Percentiles rank a stretch among this genome's conserved stretches.
Conservation (phyloP, 2,329 filamentous ascomycete genomes). For the Periglandula ipomoeae region DNA sequence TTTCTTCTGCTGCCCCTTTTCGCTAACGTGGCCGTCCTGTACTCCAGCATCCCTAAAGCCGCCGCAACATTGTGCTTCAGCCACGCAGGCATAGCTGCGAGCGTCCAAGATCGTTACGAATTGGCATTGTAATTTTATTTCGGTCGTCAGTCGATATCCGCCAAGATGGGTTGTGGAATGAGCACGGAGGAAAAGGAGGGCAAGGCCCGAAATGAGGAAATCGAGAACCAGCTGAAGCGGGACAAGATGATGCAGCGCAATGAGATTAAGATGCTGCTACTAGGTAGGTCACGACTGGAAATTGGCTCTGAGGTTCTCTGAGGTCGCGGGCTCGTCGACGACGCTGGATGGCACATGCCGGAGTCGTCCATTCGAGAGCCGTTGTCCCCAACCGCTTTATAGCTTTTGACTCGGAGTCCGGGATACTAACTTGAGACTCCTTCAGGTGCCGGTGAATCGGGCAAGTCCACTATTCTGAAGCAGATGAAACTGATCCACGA, state of each 20-base stretch:
- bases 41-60: background rate
- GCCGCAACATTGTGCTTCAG: background rate
- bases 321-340: background rate
- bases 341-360: background rate
- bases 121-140: background rate
- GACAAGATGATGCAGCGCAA: slow-evolving; percentile 99
- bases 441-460: slow-evolving; percentile 82
- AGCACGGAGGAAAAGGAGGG: slow-evolving; percentile 99
- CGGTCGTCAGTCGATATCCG: slow-evolving; percentile 19
- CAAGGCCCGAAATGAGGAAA: slow-evolving; percentile 99
- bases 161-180: slow-evolving; percentile 98
- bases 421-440: background rate
- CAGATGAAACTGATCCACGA: slow-evolving; percentile 96
- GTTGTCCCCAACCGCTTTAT: too few species aligned
- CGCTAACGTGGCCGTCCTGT: background rate
- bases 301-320: background rate
- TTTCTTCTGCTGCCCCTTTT: background rate
- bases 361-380: background rate
- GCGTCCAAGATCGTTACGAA: background rate
- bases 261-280: slow-evolving; percentile 99
- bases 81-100: background rate
- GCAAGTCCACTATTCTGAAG: slow-evolving; percentile 38
- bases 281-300: slow-evolving; percentile 52
- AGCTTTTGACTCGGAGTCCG: background rate
- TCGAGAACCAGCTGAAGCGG: slow-evolving; percentile 97